Evolutionary conservation across 352 stramenopile genomes (phyloP), one percentile per base, ranked within the genome.

Genomic region (Globisporangium iwayamae): DNA sequence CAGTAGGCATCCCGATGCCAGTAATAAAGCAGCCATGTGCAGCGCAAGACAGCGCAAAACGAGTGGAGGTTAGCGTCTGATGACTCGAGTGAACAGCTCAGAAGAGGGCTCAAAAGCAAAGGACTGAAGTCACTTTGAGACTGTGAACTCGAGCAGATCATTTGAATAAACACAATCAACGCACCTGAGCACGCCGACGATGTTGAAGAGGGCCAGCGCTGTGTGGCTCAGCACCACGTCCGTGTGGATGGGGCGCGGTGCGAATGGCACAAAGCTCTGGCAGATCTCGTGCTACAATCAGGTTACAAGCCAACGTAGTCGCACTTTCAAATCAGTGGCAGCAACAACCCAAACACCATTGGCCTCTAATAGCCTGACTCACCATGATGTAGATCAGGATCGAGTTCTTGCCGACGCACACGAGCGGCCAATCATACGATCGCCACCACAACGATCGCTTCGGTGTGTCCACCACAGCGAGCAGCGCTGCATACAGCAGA

Each of bases 341-440:
- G 25, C 50, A 60, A 11, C 13, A 53, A 61, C 11, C 18, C 16
- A 48, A n/a, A 64, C 22, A 14, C 30, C 7, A 25, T 25, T 25
- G n/a, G 10, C 10, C 1, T 36, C 32, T 8, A 36, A 8, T 36
- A 8, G 25, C 11, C 9, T 16, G 28, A 18, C 74, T 48, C 69
- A 93, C 83, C 73, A 88, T 76, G 13, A 78, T 66, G 68, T 96
- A 96, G 56, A 94, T 64, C 25, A 73, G 64, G 65, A 94, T 88
- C 1, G 83, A 78, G 64, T 96, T 96, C 50, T 76, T 88, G 39
- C 87, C 83, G 7, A 91, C 67, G n/a, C 69, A 75, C 41, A 63
- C 34, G 63, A 85, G 57, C 64, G 68, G 50, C 56, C 51, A 39
- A 58, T 62, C 47, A 50, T 39, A 58, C 4, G 43, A 22, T 48